A percentile compares a stretch with the other conserved stretches of the same genome.
These are phyloP conservation scores for Gentiana dahurica DNA, from an alignment of 257 asterid genomes.

Conservation along the genomic window DNA sequence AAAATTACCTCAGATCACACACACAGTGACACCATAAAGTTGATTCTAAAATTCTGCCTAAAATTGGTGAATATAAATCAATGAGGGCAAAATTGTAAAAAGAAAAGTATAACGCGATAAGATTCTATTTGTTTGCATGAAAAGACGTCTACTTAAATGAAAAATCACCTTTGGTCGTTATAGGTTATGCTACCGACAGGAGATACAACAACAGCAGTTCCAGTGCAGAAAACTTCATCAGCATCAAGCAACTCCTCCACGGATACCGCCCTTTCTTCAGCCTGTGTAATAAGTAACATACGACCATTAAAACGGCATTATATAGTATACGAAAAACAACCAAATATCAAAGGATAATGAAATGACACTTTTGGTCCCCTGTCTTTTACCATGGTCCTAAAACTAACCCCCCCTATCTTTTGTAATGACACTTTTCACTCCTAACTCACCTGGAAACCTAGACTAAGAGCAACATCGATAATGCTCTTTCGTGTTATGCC, in stretches of 20 bases:
- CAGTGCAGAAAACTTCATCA: conserved; percentile 95
- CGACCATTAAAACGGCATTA: conserved; percentile 5
- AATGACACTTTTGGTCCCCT: no score
- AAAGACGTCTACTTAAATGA: no score
- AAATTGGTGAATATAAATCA: no score
- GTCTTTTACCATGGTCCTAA: no score
- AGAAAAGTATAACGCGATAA: no score
- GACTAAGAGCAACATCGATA: conserved; percentile 33
- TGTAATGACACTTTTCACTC: neutral
- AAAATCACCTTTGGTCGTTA: conserved; percentile 48
- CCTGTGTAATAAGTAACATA: conserved; percentile 26
- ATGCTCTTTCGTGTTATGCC: conserved; percentile 44
- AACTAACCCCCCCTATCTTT: neutral
- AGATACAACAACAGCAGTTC: conserved; percentile 88
- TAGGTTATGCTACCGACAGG: conserved; percentile 95
- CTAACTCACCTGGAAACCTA: conserved; percentile 30
- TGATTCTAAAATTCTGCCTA: no score
- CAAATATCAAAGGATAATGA: no score
- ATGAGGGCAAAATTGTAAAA: no score
- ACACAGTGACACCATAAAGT: no score
- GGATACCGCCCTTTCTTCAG: conserved; percentile 66
- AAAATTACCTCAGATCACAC: neutral
- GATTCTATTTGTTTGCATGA: no score
- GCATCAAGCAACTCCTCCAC: conserved; percentile 96
- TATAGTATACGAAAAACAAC: neutral